Base-by-base conservation (phyloP, 2,329 filamentous ascomycete species). In the Fusarium burgessii region DNA sequence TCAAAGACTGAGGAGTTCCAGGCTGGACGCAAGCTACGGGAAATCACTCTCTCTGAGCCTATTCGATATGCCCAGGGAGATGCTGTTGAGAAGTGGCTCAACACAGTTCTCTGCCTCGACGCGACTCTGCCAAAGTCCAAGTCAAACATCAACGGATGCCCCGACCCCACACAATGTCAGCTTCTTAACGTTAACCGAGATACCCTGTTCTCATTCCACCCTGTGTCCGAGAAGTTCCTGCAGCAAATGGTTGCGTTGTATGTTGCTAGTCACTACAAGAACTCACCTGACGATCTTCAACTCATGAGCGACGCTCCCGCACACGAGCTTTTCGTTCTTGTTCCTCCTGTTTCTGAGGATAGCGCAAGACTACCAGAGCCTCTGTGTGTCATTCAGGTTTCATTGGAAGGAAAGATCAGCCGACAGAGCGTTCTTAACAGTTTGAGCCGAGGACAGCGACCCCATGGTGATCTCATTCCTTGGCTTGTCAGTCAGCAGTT, bases 241-340 rank as follows among this genome's bases (percentile, higher is more conserved):
- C 96, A 99, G 80, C 94, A 97, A 76, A 98, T 99, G 94, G 95
- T 99, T 82, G 94, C 95, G 2, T 88, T 99, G 4, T 99, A 98
- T 76, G 97, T 99, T 32, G 94, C 96, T 32, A 97, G 94, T 57
- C 94, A 97, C 81, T 98, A 99, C 86, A 98, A 98, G 82, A 99
- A 99, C 82, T 94, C 95, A 0, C 96, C 96, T 1, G 97, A 99
- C 76, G 96, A 99, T 77, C 87, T 99, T n/a, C 96, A 98, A 80
- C 88, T 99, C 62, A 97, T 99, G 94, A 97, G 94, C 68, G 96
- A 99, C 81, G 96, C 96, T 2, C 96, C 96, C 3, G 95, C 96
- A 1, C 96, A 99, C 81, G 95, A 98, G 79, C 88, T 99, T 10
- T 99, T 96, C 77, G 96, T 98, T 13, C 89, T 99, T 27, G 94